Percentiles rank a stretch among this genome's conserved stretches.
These are phyloP conservation scores for Pyrenula aspistea DNA, from an alignment of 495 filamentous ascomycete genomes.

Conservation along the genomic window DNA sequence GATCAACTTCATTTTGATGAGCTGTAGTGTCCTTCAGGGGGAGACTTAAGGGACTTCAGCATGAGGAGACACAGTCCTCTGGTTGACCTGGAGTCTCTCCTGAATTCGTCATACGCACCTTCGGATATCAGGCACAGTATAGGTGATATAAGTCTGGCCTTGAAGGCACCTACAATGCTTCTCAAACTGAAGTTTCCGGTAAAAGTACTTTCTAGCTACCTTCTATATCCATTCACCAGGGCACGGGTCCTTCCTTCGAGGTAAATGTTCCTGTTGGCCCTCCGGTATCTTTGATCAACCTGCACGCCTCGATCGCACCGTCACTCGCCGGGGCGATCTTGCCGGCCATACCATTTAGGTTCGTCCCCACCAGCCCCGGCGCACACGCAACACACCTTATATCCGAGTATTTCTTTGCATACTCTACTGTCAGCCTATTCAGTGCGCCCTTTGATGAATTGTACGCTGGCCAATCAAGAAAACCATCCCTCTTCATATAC, in stretches of 20 bases:
- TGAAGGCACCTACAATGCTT: no score
- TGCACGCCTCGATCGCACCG: background rate
- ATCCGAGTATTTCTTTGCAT: background rate
- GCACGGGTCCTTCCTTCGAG: background rate
- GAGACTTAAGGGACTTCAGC: no score
- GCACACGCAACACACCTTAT: background rate
- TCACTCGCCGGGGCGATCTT: background rate
- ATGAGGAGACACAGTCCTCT: no score
- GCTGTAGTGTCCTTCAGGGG: no score
- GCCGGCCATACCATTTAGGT: background rate
- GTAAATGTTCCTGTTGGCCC: background rate
- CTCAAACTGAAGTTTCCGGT: no score
- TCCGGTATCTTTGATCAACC: background rate
- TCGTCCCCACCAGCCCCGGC: background rate
- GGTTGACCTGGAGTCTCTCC: no score
- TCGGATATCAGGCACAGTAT: no score
- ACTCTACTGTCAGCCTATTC: background rate
- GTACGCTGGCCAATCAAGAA: background rate
- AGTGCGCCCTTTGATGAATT: constrained; percentile 8
- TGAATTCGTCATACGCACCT: no score
- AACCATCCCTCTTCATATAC: background rate
- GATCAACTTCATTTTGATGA: no score
- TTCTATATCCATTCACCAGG: no score
- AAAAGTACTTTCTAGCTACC: no score
- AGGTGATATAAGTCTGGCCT: no score